Evolutionary conservation across 139 green algal species (phyloP), one percentile per base, ranked within the genome.

Genomic region (Chlorella sp.): DNA sequence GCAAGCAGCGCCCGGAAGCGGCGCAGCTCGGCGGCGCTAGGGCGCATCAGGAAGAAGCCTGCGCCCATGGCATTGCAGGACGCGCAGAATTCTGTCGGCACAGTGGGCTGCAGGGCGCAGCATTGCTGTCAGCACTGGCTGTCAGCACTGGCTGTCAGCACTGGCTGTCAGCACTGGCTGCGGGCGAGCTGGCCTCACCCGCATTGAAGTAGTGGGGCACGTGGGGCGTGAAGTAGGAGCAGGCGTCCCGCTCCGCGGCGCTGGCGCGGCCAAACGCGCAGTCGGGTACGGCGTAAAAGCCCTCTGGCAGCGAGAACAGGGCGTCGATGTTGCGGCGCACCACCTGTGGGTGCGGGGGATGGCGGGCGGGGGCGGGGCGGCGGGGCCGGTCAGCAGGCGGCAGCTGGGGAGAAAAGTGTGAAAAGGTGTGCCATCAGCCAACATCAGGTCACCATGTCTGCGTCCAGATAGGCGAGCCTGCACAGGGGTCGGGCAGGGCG

Each of bases 201-300:
- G 73, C 73, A 21, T 79, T 79, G 73, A 79, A 79, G 61, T 79
- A 79, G 42, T 31, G 7, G 5, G 56, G 71, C 21, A 27, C 29
- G 43, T 55, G 5, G 0, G 27, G 27, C 21, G 23, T 48, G 53
- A 79, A 71, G 43, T 74, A 19, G 0, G 73, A 33, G 38, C 73
- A 79, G 19, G 45, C 73, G 21, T 79, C 59, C 2, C 66, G 51
- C 61, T 79, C 73, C 29, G 12, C 31, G 41, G 65, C 35, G 29
- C 61, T 61, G 29, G 43, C 21, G 3, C 73, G 48, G 8, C 73
- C 73, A 8, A 40, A 29, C 15, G 59, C 35, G 59, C 73, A 79
- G 36, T 74, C 67, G 46, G 48, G 48, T 9, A 23, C 75, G 38
- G 75, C 75, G 17, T 77, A 77, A 56, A 81, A 79, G 55, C 60